A percentile compares a stretch with the other conserved stretches of the same genome.
These are phyloP conservation scores for Physcomitrium patens DNA, from an alignment of 225 moss, liverwort and hornwort species.

Conservation along the genomic window DNA sequence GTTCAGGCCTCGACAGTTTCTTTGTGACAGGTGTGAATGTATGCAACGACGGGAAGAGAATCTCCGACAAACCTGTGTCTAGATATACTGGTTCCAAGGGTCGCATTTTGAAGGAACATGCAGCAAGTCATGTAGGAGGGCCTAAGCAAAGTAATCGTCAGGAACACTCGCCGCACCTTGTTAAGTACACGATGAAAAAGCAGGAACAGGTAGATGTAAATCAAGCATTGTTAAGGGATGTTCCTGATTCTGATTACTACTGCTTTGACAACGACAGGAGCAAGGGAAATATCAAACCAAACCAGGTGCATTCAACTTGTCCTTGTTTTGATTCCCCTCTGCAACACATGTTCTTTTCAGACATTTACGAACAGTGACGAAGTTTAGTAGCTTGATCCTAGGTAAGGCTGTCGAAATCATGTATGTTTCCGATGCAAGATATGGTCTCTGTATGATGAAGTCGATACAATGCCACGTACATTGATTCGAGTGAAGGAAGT, in stretches of 20 bases:
- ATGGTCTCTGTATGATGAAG: conserved; percentile 60
- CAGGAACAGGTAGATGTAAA: conserved; percentile 34
- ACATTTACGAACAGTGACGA: background rate
- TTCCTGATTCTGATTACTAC: conserved; percentile 63
- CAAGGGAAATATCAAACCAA: conserved; percentile 42
- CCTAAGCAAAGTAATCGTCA: conserved; percentile 30
- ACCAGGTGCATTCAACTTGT: conserved; percentile 37
- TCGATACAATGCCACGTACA: conserved; percentile 60
- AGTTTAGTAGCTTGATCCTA: background rate
- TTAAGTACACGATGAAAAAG: conserved; percentile 23
- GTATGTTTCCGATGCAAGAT: conserved; percentile 35
- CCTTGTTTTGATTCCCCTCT: background rate
- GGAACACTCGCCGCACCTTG: conserved; percentile 18
- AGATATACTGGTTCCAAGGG: conserved; percentile 19
- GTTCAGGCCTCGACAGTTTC: conserved; percentile 21
- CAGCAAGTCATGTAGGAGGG: conserved; percentile 41
- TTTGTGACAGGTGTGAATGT: conserved; percentile 28
- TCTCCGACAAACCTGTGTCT: conserved; percentile 16
- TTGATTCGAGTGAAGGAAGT: conserved; percentile 63
- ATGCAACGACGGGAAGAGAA: conserved; percentile 28
- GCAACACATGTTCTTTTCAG: conserved; percentile 2
- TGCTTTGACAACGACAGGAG: conserved; percentile 54
- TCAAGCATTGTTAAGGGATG: conserved; percentile 28
- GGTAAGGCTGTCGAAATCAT: background rate
- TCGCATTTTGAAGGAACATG: conserved; percentile 11